Conservation (phyloP, 2,329 filamentous ascomycete species). For the Dothistroma pini region DNA sequence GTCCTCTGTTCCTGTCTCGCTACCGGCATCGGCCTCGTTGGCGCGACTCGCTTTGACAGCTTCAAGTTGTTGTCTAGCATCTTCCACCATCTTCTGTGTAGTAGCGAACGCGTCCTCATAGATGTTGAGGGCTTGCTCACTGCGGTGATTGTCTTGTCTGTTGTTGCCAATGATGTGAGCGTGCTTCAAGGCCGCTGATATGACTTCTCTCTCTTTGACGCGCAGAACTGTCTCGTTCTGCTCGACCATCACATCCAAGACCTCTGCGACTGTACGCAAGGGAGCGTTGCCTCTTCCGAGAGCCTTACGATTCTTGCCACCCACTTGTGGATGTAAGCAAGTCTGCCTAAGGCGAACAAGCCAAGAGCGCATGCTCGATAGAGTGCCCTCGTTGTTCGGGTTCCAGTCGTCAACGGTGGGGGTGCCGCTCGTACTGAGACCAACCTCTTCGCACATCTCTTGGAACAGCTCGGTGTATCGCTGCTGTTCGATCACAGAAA, state of each 20-base stretch:
- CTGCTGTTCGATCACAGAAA: constrained; percentile 86
- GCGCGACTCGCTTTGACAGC: constrained; percentile 40
- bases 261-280: constrained; percentile 77
- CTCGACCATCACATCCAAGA: constrained; percentile 87
- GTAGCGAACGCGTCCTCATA: constrained; percentile 56
- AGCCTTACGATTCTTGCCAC: constrained; percentile 60
- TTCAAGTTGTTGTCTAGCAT: constrained; percentile 61
- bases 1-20: constrained; percentile 36
- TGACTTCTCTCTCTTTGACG: constrained; percentile 64
- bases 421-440: constrained; percentile 60
- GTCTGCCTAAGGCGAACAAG: constrained; percentile 74
- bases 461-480: constrained; percentile 75
- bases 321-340: constrained; percentile 81
- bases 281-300: constrained; percentile 60
- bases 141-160: constrained; percentile 49
- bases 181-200: constrained; percentile 62
- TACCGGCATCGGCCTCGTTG: constrained; percentile 7
- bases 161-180: constrained; percentile 80
- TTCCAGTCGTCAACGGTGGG: constrained; percentile 63
- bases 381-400: constrained; percentile 51
- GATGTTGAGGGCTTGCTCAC: constrained; percentile 63
- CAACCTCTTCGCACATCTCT: constrained; percentile 68
- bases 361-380: constrained; percentile 75
- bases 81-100: constrained; percentile 52
- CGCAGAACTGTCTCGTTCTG: constrained; percentile 67